A percentile compares a stretch with the other conserved stretches of the same genome.
phyloP scores from a whole-genome alignment of 225 moss, liverwort and hornwort species.

The Polytrichum formosum region DNA sequence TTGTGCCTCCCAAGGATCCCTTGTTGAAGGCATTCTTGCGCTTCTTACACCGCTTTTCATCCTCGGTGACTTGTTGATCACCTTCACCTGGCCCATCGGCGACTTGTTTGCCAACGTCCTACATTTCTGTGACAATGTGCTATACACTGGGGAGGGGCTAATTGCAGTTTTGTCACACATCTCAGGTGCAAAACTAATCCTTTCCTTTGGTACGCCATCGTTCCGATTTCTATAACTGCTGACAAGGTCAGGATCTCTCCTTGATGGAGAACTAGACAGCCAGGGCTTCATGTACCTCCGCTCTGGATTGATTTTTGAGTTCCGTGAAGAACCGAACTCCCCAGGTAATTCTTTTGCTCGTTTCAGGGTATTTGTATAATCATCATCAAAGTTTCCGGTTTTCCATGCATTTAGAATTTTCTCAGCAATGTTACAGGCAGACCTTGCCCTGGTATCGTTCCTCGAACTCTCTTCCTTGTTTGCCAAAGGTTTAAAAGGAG shows the following conservation, averaged over 20 bases:
- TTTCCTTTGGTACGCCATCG: slow-evolving; percentile 9
- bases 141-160: slow-evolving; percentile 5
- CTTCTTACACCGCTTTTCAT: slow-evolving; percentile 21
- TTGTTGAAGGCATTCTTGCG: slow-evolving; percentile 18
- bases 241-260: slow-evolving; percentile 1
- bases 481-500: slow-evolving; percentile 11
- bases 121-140: slow-evolving; percentile 19
- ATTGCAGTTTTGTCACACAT: slow-evolving; percentile 12
- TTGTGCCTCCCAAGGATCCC: slow-evolving; percentile 47
- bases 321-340: slow-evolving; percentile 31
- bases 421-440: slow-evolving; percentile 28
- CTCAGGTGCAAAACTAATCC: slow-evolving; percentile 14
- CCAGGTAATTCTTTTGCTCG: slow-evolving; percentile 37
- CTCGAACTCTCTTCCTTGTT: slow-evolving; percentile 20
- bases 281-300: slow-evolving; percentile 36
- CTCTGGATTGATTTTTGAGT: slow-evolving; percentile 30
- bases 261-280: slow-evolving; percentile 9
- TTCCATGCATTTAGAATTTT: slow-evolving; percentile 41
- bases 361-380: slow-evolving; percentile 41
- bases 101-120: slow-evolving; percentile 12
- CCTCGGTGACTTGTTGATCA: slow-evolving; percentile 25
- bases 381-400: slow-evolving; percentile 37
- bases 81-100: slow-evolving; percentile 17
- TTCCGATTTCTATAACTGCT: slow-evolving; percentile 6
- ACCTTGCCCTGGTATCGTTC: slow-evolving; percentile 18